These are phyloP conservation scores for Phymatotrichopsis omnivora DNA, from an alignment of 2,329 filamentous ascomycete species.

Conservation along the genomic window DNA sequence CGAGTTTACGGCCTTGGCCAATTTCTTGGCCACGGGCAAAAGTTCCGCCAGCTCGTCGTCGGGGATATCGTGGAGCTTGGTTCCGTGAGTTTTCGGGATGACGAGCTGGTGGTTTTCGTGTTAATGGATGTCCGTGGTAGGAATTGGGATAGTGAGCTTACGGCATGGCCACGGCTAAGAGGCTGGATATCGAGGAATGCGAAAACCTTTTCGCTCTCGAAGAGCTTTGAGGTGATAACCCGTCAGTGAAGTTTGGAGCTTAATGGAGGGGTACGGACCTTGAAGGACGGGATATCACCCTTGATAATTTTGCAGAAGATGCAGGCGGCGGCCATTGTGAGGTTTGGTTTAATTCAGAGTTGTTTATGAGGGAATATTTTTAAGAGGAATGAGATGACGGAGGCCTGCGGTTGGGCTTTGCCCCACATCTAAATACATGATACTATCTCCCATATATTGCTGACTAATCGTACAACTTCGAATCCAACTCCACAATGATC, in stretches of 20 bases:
- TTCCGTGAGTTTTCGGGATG: conserved; percentile 90
- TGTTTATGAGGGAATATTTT: neutral
- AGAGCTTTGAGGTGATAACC: conserved; percentile 44
- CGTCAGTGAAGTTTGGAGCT: neutral
- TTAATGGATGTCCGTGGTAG: conserved; percentile 1
- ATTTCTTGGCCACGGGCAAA: conserved; percentile 77
- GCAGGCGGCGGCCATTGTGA: conserved; percentile 48
- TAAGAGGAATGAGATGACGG: no score
- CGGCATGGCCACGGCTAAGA: conserved; percentile 76
- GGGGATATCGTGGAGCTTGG: conserved; percentile 82
- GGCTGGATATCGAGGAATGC: conserved; percentile 96
- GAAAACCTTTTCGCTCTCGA: conserved; percentile 83
- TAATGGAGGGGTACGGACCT: conserved; percentile 35
- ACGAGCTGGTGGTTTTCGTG: conserved; percentile 55
- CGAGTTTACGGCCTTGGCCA: conserved; percentile 65
- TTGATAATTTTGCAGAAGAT: conserved; percentile 99
- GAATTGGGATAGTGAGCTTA: conserved; percentile 40
- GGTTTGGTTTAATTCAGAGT: neutral
- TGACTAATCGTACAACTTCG: no score
- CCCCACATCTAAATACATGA: no score
- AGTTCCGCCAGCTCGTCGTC: conserved; percentile 78
- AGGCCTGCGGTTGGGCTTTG: no score
- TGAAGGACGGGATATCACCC: conserved; percentile 82
- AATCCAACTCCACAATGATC: no score
- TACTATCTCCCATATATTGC: no score